Evolutionary conservation across 306 rosid genomes (phyloP), one percentile per base, ranked within the genome.

Genomic region (Lathyrus tuberosus): DNA sequence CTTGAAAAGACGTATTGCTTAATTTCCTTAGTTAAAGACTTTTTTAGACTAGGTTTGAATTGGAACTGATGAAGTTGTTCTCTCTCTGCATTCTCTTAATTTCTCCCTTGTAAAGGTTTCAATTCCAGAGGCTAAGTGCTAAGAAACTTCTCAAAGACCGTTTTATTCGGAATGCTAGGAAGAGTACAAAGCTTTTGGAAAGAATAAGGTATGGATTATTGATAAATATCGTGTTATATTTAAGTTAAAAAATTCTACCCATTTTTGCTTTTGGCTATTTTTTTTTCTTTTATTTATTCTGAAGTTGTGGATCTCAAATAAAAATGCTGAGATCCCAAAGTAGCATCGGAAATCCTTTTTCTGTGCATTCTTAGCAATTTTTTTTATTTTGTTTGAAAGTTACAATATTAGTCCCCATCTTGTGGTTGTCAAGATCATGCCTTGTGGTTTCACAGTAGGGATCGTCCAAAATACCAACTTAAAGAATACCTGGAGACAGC

Each of bases 81-180:
- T 48, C 18, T 49, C 68, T 64, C 43, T 61, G 52, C 70, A 46
- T 28, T 15, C 78, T 70, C 63, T 57, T 66, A 74, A 70, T 57
- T 76, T 73, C 2, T 12, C 54, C 49, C 65, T 53, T 66, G 75
- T 56, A 65, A 82, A 72, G 65, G 53, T 40, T 67, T 72, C 65
- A 43, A 75, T 81, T 80, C 71, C 87, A 95, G 99, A 91, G 99
- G 82, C 86, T 88, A 66, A 87, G 95, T 84, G 99, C 99, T 70
- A 95, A 86, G 89, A 97, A 95, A 80, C 96, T 95, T 74, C 82
- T 91, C 72, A 91, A 78, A 83, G 94, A 91, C 72, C 97, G 97
- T 43, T 89, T 95, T 83, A 91, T 95, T 74, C 86, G 84, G 77
- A 91, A 82, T 80, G 93, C 88, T 37, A 91, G 89, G 91, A 91